These are phyloP conservation scores for Boletus coccyginus DNA, from an alignment of 768 basidiomycete genomes.

Conservation along the genomic window DNA sequence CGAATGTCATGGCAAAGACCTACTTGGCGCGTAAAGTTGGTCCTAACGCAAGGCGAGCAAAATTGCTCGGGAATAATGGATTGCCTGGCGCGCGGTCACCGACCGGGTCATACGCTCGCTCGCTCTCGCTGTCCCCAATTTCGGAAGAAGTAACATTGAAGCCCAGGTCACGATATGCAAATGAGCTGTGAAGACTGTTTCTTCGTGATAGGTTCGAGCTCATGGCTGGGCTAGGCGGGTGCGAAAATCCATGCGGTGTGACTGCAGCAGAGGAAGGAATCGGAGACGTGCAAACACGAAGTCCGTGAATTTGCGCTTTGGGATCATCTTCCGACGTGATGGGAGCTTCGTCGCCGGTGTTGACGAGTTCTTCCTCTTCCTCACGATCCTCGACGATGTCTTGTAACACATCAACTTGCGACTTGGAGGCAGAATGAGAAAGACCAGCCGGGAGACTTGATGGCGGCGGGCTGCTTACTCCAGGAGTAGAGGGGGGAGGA, in stretches of 20 bases:
- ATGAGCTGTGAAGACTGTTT: slow-evolving; percentile 16
- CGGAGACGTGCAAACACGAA: slow-evolving; percentile 52
- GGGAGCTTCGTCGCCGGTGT: slow-evolving; percentile 16
- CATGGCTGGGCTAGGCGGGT: slow-evolving; percentile 21
- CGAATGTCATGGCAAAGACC: slow-evolving; percentile 12
- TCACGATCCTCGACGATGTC: slow-evolving; percentile 51
- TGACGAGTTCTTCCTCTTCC: slow-evolving; percentile 44
- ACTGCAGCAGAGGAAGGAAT: slow-evolving; percentile 27
- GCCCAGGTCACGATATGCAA: slow-evolving; percentile 14
- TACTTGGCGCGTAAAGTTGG: slow-evolving; percentile 63
- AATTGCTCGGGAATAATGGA: slow-evolving; percentile 81
- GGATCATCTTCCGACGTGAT: slow-evolving; percentile 15
- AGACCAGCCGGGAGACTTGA: slow-evolving; percentile 35
- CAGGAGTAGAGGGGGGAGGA: slow-evolving; percentile 14
- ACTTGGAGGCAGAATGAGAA: slow-evolving; percentile 26
- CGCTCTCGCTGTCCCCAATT: slow-evolving; percentile 26
- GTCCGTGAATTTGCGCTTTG: slow-evolving; percentile 49
- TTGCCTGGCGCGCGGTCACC: slow-evolving; percentile 68
- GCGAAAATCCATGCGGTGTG: slow-evolving; percentile 26
- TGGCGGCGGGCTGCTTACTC: slow-evolving; percentile 34
- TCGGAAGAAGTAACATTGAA: slow-evolving; percentile 17
- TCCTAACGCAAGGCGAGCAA: slow-evolving; percentile 60
- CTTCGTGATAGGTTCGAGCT: slow-evolving; percentile 15
- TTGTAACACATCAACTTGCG: slow-evolving; percentile 40
- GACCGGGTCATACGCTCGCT: slow-evolving; percentile 45